Evolutionary conservation across 2,329 filamentous ascomycete species (phyloP).

Genomic region (Fusarium denticulatum): DNA sequence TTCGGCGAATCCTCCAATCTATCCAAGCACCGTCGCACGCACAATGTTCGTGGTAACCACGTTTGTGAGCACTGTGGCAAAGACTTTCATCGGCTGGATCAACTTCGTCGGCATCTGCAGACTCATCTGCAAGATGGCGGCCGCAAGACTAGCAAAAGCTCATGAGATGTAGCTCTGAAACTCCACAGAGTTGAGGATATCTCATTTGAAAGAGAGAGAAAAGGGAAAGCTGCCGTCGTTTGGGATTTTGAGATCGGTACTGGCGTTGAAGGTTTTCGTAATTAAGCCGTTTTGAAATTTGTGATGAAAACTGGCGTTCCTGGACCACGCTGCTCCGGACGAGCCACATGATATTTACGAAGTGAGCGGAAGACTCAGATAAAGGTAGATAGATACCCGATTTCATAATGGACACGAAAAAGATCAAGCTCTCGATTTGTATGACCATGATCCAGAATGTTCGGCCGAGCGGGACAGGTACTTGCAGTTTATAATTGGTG

Average conservation of each 20-base stretch:
- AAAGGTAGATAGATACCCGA: constrained; percentile 35
- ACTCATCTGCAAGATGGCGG: constrained; percentile 45
- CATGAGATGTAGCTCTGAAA: constrained; percentile 1
- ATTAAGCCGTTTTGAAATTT: constrained; percentile 7
- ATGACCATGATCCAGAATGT: not conserved
- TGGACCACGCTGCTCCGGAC: constrained; percentile 7
- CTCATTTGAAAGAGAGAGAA: not conserved
- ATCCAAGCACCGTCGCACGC: constrained; percentile 72
- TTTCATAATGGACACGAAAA: constrained; percentile 14
- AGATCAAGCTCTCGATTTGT: not conserved
- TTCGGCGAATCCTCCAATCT: constrained; percentile 75
- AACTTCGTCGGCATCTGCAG: constrained; percentile 64
- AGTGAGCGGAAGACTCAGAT: constrained; percentile 14
- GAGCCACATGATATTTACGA: constrained; percentile 12
- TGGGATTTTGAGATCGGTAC: constrained; percentile 13
- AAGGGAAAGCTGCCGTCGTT: not conserved
- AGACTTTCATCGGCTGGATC: constrained; percentile 68
- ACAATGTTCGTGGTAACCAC: constrained; percentile 63
- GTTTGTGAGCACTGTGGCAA: constrained; percentile 64
- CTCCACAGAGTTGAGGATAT: not conserved
- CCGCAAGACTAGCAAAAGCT: constrained; percentile 31
- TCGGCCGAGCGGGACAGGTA: not conserved
- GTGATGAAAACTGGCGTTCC: constrained; percentile 13
- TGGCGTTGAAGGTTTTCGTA: constrained; percentile 20
- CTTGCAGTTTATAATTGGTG: not conserved